These are phyloP conservation scores for Eutrema heterophyllum DNA, from an alignment of 345 rosid species.

Conservation along the genomic window DNA sequence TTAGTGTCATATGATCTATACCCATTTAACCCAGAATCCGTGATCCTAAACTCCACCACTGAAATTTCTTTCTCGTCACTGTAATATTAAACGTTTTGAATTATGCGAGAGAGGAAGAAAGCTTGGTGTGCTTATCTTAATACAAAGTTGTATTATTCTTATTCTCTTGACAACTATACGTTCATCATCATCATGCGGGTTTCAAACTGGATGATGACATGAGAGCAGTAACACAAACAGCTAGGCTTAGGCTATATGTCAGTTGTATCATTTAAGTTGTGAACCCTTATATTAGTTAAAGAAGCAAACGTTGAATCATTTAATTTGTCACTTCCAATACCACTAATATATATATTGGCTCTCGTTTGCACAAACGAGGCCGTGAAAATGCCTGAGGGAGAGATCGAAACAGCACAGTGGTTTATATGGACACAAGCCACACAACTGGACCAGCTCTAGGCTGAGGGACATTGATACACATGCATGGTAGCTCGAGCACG, in stretches of 20 bases:
- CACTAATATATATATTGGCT: no score
- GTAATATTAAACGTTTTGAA: neutral
- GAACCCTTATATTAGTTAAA: no score
- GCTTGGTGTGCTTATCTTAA: neutral
- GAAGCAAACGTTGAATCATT: no score
- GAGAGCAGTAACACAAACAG: no score
- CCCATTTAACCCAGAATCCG: slow-evolving; percentile 17
- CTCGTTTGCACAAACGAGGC: no score
- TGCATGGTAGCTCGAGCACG: slow-evolving; percentile 3
- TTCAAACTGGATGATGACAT: no score
- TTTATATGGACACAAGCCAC: slow-evolving; percentile 1
- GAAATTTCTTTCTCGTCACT: neutral
- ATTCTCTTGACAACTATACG: no score
- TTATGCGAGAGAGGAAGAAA: neutral
- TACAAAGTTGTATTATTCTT: no score
- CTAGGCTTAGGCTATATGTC: no score
- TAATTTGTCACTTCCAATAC: no score
- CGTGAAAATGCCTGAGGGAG: slow-evolving; percentile 39
- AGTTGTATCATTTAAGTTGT: no score
- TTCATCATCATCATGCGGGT: no score
- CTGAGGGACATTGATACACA: slow-evolving; percentile 1
- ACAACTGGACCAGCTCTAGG: slow-evolving; percentile 20
- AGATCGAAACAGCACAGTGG: neutral
- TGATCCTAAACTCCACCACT: neutral
- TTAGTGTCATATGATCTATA: slow-evolving; percentile 15